phyloP scores from a whole-genome alignment of 169 alveolate species.

The Plasmodium cynomolgi region DNA sequence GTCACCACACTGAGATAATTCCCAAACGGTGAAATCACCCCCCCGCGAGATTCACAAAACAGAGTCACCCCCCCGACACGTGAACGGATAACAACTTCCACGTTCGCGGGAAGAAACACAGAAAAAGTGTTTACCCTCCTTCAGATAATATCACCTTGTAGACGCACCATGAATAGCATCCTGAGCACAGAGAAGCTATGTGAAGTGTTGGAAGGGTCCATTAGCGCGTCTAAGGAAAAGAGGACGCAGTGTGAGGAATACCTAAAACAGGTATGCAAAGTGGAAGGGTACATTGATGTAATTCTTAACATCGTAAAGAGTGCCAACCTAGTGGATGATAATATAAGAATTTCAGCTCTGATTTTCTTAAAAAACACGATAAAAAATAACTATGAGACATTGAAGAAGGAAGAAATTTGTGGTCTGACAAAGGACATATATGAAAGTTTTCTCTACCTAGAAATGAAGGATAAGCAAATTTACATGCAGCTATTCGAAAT shows the following conservation, averaged over 20 bases:
- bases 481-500: slow-evolving; percentile 49
- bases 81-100: neutral
- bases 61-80: neutral
- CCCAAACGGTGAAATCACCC: neutral
- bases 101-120: neutral
- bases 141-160: neutral
- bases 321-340: slow-evolving; percentile 34
- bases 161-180: slow-evolving; percentile 5
- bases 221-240: slow-evolving; percentile 47
- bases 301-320: slow-evolving; percentile 35
- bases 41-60: neutral
- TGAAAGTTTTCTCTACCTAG: slow-evolving; percentile 40
- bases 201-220: slow-evolving; percentile 61
- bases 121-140: neutral
- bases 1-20: neutral
- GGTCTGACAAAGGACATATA: slow-evolving; percentile 39
- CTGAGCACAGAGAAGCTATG: slow-evolving; percentile 22
- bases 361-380: slow-evolving; percentile 52
- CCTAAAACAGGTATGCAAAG: slow-evolving; percentile 30
- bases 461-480: slow-evolving; percentile 62
- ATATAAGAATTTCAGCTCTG: slow-evolving; percentile 41
- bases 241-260: slow-evolving; percentile 51
- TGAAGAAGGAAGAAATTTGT: slow-evolving; percentile 62
- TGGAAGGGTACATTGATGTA: slow-evolving; percentile 47
- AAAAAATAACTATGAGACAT: slow-evolving; percentile 28